A percentile compares a stretch with the other conserved stretches of the same genome.
These are phyloP conservation scores for Neurospora tetrasperma DNA, from an alignment of 495 filamentous ascomycete species.

Conservation along the genomic window DNA sequence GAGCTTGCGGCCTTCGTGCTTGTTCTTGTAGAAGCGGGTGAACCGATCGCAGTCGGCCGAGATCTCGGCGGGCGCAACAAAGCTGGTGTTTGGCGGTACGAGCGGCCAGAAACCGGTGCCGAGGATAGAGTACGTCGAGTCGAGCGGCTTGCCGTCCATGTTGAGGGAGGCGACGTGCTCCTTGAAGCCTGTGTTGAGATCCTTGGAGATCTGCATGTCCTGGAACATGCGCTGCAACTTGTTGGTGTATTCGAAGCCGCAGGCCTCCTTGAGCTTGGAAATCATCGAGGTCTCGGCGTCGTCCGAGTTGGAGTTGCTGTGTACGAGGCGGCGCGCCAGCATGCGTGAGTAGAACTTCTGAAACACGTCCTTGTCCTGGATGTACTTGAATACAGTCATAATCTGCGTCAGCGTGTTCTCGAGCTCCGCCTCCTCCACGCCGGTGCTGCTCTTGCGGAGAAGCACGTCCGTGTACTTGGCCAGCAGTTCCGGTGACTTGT, in stretches of 20 bases:
- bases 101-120: conserved; percentile 98
- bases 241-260: conserved; percentile 98
- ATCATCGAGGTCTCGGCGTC: conserved; percentile 99
- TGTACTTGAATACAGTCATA: conserved; percentile 99
- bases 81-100: conserved; percentile 69
- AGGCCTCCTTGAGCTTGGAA: conserved; percentile 96
- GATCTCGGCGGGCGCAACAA: conserved; percentile 77
- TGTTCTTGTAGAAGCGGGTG: conserved; percentile 82
- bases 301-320: conserved; percentile 86
- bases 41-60: conserved; percentile 81
- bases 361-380: conserved; percentile 99
- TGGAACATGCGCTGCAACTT: conserved; percentile 99
- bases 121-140: conserved; percentile 76
- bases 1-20: conserved; percentile 91
- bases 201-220: conserved; percentile 97
- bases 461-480: conserved; percentile 94
- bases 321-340: conserved; percentile 89
- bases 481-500: conserved; percentile 85
- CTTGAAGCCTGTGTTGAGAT: conserved; percentile 81
- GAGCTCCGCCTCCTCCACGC: conserved; percentile 84
- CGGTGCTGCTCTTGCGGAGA: conserved; percentile 83
- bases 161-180: conserved; percentile 42
- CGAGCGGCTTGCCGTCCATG: conserved; percentile 34
- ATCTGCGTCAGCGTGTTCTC: conserved; percentile 88
- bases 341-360: conserved; percentile 98